Evolutionary conservation across 2,329 filamentous ascomycete genomes (phyloP).

Genomic region (Talaromyces sp.): DNA sequence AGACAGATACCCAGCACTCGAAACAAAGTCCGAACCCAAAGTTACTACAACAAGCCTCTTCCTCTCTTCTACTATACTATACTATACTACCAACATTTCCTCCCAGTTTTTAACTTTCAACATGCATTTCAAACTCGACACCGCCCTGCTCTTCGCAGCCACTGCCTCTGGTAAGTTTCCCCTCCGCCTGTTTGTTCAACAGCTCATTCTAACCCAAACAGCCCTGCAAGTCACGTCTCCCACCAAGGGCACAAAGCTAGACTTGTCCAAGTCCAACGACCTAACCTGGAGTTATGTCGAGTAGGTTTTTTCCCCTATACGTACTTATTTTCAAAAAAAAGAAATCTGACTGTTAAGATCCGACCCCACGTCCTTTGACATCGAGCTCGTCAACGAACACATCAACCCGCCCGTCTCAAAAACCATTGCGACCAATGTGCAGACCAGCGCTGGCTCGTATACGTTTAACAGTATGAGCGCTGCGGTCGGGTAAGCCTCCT

Average conservation of each 20-base stretch:
- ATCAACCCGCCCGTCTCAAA: slow-evolving; percentile 28
- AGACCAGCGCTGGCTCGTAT: slow-evolving; percentile 31
- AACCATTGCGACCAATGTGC: slow-evolving; percentile 30
- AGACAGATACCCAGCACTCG: background rate
- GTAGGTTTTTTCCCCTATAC: slow-evolving; percentile 18
- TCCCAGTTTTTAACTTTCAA: slow-evolving; percentile 7
- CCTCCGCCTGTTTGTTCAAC: background rate
- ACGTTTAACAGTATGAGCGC: slow-evolving; percentile 26
- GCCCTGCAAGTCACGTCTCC: slow-evolving; percentile 34
- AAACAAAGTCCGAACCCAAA: background rate
- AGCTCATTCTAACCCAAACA: slow-evolving; percentile 10
- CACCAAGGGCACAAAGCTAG: slow-evolving; percentile 24
- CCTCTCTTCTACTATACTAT: background rate
- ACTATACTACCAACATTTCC: background rate
- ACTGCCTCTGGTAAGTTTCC: slow-evolving; percentile 23
- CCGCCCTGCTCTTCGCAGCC: slow-evolving; percentile 23
- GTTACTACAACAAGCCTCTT: background rate
- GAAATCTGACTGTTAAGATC: slow-evolving; percentile 23
- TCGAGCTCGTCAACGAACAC: slow-evolving; percentile 39
- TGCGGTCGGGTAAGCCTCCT: too few species aligned
- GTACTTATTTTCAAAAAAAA: too few species aligned
- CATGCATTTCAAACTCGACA: slow-evolving; percentile 24
- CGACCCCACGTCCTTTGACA: slow-evolving; percentile 36
- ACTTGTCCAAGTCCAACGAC: slow-evolving; percentile 32
- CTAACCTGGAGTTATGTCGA: slow-evolving; percentile 36